These are phyloP conservation scores for Elsinoe perseae DNA, from an alignment of 2,329 filamentous ascomycete species.

Conservation along the genomic window DNA sequence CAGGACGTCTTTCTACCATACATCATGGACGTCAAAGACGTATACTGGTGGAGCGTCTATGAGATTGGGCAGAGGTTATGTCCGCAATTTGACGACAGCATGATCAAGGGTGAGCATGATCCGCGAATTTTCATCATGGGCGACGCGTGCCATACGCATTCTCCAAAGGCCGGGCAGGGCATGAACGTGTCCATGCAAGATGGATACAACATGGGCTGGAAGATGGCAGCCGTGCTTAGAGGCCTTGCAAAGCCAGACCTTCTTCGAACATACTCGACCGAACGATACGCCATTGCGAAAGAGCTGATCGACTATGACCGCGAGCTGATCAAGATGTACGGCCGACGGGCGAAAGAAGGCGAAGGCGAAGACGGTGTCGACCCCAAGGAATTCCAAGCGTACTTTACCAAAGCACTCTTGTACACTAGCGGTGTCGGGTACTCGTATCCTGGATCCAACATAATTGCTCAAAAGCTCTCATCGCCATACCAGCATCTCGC, in stretches of 20 bases:
- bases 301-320: constrained; percentile 22
- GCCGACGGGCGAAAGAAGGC: constrained; percentile 12
- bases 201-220: constrained; percentile 23
- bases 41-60: constrained; percentile 42
- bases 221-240: constrained; percentile 19
- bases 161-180: constrained; percentile 18
- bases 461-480: constrained; percentile 14
- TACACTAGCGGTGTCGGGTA: constrained; percentile 17
- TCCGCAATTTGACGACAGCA: constrained; percentile 42
- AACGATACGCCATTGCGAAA: constrained; percentile 20
- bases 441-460: constrained; percentile 1
- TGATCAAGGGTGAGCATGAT: constrained; percentile 54
- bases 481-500: constrained; percentile 27
- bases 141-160: constrained; percentile 19
- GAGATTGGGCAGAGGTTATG: constrained; percentile 34
- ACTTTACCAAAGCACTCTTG: constrained; percentile 14
- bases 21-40: constrained; percentile 33
- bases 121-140: constrained; percentile 18
- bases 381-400: constrained; percentile 23
- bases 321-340: constrained; percentile 20
- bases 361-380: constrained; percentile 25
- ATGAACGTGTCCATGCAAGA: constrained; percentile 20
- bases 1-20: constrained; percentile 34
- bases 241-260: constrained; percentile 17
- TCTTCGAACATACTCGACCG: constrained; percentile 21